Evolutionary conservation across 345 rosid genomes (phyloP).

Genomic region (Psidium friedrichsthalianum): DNA sequence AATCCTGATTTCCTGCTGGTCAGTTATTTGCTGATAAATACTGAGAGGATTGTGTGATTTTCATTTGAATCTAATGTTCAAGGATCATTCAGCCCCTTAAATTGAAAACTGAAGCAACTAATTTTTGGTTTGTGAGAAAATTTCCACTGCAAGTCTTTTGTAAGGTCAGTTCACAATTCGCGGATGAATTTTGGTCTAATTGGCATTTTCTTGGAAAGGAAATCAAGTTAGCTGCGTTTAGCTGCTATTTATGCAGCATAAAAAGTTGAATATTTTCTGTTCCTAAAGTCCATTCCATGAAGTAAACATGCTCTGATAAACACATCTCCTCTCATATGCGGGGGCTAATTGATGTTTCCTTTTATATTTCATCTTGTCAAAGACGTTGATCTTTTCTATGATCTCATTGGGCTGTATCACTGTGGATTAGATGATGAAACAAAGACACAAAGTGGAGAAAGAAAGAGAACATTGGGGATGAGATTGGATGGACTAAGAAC

Average conservation of each 20-base stretch:
- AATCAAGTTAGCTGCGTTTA: neutral
- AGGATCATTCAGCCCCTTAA: neutral
- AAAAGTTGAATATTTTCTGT: neutral
- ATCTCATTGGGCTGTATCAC: neutral
- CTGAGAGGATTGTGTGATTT: neutral
- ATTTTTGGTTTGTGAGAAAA: neutral
- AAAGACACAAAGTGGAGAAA: constrained; percentile 93
- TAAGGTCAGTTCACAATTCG: neutral
- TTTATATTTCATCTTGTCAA: neutral
- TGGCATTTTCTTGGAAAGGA: neutral
- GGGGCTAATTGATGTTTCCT: neutral
- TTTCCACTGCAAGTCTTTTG: neutral
- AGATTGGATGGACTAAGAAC: constrained; percentile 90
- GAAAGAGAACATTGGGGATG: constrained; percentile 68
- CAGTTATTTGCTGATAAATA: neutral
- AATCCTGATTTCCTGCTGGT: neutral
- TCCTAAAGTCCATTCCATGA: neutral
- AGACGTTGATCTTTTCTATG: neutral
- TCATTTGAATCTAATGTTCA: neutral
- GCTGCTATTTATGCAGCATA: neutral
- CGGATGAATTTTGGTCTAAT: neutral
- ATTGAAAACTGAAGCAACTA: neutral
- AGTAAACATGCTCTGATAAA: neutral
- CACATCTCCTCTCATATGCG: neutral
- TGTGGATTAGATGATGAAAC: constrained; percentile 73